Base-by-base conservation (phyloP, 805 yeast genomes). In the Schwanniomyces sp. region DNA sequence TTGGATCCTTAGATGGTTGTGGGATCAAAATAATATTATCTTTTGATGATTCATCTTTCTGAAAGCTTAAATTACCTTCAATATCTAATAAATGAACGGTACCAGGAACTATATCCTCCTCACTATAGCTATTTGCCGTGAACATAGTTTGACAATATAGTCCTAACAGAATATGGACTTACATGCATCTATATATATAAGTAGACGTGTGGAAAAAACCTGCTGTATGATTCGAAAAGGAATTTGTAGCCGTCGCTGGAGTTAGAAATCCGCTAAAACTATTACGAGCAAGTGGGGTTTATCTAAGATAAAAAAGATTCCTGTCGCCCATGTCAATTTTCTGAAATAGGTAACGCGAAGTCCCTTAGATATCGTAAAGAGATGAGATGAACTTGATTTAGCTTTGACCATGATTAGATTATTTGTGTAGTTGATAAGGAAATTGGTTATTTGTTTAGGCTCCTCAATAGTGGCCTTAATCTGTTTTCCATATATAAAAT, bases 1-100 rank as follows among this genome's bases (percentile, higher is more conserved):
- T 80, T 7, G 88, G 86, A 51, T 84, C 83, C 44, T 76, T 80
- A 0, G 86, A 76, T 1, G 91, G 91, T 8, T 80, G 79, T 28
- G 91, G 90, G 9, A 43, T 37, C 17, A 36, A 43, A 8, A 43
- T 40, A 26, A 43, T 37, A 11, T 43, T 54, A 7, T 57, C 48
- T 12, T 42, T 37, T 11, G 34, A 9, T n/a, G 21, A 18, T 30
- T 17, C 24, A n/a, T 32, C 62, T 38, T 63, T 60, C 34, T 60
- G 64, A 17, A 64, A 70, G 40, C 60, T 51, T 29, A 62, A 53
- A 39, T 48, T 52, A 7, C 69, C 73, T 36, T 67, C 72, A 11
- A 69, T 16, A 52, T 77, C 83, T 34, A 80, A 77, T 30, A 80
- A 64, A 44, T 75, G 77, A 18, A 75, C 63, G 7, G 81, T 78